Evolutionary conservation across 2,329 filamentous ascomycete species (phyloP).

Genomic region (Penicillium psychrosexuale): DNA sequence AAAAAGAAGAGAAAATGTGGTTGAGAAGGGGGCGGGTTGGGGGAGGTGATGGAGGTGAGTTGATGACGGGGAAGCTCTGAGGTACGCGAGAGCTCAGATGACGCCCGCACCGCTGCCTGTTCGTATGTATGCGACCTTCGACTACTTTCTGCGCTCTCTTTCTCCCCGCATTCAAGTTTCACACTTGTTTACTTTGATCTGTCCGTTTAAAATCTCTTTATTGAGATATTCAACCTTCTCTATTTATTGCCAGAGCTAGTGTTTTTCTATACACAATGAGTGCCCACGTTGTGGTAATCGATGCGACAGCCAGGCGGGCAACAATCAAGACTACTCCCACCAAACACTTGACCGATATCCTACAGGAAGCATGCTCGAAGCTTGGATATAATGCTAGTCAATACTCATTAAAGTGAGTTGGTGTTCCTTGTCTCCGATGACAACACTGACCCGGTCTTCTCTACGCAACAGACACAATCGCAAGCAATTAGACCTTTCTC

Average conservation of each 20-base stretch:
- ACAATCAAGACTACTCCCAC: conserved; percentile 79
- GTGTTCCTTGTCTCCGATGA: not conserved
- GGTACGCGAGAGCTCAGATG: conserved; percentile 33
- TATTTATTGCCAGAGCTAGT: not conserved
- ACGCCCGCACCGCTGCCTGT: conserved; percentile 34
- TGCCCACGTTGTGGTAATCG: conserved; percentile 83
- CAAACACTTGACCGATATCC: conserved; percentile 78
- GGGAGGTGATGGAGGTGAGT: conserved; percentile 18
- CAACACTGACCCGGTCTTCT: conserved; percentile 12
- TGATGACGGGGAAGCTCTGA: conserved; percentile 32
- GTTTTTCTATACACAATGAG: conserved; percentile 58
- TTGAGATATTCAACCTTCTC: conserved; percentile 1
- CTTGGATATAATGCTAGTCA: conserved; percentile 69
- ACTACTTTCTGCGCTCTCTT: conserved; percentile 28
- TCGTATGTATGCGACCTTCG: conserved; percentile 23
- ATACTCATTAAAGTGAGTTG: conserved; percentile 72
- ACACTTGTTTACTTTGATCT: not conserved
- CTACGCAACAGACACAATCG: conserved; percentile 64
- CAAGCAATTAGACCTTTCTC: conserved; percentile 79
- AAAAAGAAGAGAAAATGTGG: conserved; percentile 10
- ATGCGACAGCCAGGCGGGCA: conserved; percentile 71
- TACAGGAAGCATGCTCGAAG: conserved; percentile 83
- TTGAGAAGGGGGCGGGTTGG: conserved; percentile 18
- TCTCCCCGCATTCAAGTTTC: conserved; percentile 6
- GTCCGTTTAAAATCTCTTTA: not conserved